Percentiles rank a stretch among this genome's conserved stretches.
Evolutionary conservation across 1,284 basidiomycete genomes (phyloP).

Genomic region (Schizophyllum amplum): DNA sequence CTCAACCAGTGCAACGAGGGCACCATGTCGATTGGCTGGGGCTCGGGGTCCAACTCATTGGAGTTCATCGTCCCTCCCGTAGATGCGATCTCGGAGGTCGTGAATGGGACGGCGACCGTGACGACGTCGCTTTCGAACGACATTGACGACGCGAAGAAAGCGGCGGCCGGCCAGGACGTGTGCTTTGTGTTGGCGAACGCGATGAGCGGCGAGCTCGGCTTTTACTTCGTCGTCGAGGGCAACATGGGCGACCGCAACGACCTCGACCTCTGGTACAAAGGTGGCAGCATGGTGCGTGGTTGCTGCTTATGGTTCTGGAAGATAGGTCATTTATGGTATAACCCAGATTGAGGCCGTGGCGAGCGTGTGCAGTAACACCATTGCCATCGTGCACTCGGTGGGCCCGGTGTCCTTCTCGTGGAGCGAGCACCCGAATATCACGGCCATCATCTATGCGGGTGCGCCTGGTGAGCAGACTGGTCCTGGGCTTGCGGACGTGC

Average conservation of each 20-base stretch:
- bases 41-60: constrained; percentile 38
- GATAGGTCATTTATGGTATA: no score
- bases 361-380: constrained; percentile 48
- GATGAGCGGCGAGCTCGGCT: constrained; percentile 39
- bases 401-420: constrained; percentile 52
- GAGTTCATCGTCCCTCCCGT: constrained; percentile 38
- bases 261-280: constrained; percentile 58
- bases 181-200: constrained; percentile 63
- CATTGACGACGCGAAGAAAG: constrained; percentile 31
- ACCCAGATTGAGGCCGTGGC: constrained; percentile 37
- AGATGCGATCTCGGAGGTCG: constrained; percentile 38
- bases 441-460: constrained; percentile 56
- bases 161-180: constrained; percentile 45
- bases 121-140: constrained; percentile 52
- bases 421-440: constrained; percentile 60
- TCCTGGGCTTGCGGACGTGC: constrained; percentile 48
- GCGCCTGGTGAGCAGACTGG: constrained; percentile 61
- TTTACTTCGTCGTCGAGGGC: constrained; percentile 52
- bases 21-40: constrained; percentile 42
- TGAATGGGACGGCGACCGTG: constrained; percentile 33
- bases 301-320: no score
- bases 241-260: constrained; percentile 71
- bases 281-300: constrained; percentile 27
- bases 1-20: constrained; percentile 39
- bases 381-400: constrained; percentile 61